Conservation (phyloP, 306 rosid genomes). For the Castanea sativa region DNA sequence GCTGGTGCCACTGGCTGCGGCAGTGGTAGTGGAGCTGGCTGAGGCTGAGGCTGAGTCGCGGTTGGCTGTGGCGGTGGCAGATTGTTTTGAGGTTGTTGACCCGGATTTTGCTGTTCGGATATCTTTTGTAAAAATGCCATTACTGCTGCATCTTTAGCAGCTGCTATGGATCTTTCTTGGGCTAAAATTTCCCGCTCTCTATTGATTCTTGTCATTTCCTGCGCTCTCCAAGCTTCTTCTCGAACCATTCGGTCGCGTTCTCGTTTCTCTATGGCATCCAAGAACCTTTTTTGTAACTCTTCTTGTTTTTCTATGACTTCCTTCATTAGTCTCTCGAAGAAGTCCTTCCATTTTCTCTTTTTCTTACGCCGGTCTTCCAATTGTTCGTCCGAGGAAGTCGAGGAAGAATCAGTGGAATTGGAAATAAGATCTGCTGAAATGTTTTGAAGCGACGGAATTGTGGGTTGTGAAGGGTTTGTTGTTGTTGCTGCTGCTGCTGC, state of each 20-base stretch:
- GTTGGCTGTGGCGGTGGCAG: slow-evolving; percentile 1
- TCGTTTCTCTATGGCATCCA: slow-evolving; percentile 75
- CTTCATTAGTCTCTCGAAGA: slow-evolving; percentile 70
- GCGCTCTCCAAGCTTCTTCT: slow-evolving; percentile 84
- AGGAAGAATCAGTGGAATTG: slow-evolving; percentile 51
- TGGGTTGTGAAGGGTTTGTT: slow-evolving; percentile 8
- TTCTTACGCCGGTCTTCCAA: slow-evolving; percentile 39
- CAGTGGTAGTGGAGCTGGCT: not conserved
- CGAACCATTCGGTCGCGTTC: slow-evolving; percentile 58
- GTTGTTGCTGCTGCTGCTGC: not conserved
- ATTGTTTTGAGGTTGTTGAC: slow-evolving; percentile 16
- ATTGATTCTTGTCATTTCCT: slow-evolving; percentile 62
- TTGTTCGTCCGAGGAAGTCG: slow-evolving; percentile 65
- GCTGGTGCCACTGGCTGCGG: slow-evolving; percentile 10
- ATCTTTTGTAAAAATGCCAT: slow-evolving; percentile 74
- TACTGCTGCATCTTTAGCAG: slow-evolving; percentile 73
- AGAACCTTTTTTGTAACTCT: slow-evolving; percentile 66
- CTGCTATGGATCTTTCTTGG: slow-evolving; percentile 67
- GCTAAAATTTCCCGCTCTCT: slow-evolving; percentile 69
- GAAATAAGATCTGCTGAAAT: slow-evolving; percentile 44
- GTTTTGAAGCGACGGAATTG: slow-evolving; percentile 22
- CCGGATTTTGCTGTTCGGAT: slow-evolving; percentile 53
- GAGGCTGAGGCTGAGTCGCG: slow-evolving; percentile 1
- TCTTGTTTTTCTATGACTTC: slow-evolving; percentile 83
- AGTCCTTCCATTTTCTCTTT: slow-evolving; percentile 91